Percentiles rank a stretch among this genome's conserved stretches.
Conservation (phyloP, 345 rosid genomes). For the Aquilaria sinensis region DNA sequence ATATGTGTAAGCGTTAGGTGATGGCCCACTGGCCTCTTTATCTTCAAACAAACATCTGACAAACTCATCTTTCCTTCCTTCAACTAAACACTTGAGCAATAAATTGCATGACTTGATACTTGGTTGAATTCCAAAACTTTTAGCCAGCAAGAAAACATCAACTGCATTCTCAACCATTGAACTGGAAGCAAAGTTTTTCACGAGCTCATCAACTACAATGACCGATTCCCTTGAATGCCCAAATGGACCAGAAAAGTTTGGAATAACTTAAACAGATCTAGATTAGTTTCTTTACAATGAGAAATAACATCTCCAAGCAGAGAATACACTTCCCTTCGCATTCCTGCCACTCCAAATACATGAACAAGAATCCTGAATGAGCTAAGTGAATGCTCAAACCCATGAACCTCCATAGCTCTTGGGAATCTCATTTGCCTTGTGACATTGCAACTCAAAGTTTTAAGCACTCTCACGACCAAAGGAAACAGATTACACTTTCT, state of each 20-base stretch:
- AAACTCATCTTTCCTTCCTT: slow-evolving; percentile 23
- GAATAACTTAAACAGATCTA: slow-evolving; percentile 28
- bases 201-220: slow-evolving; percentile 27
- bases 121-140: slow-evolving; percentile 24
- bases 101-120: slow-evolving; percentile 42
- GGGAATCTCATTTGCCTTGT: slow-evolving; percentile 22
- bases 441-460: slow-evolving; percentile 41
- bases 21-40: slow-evolving; percentile 40
- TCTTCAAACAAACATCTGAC: slow-evolving; percentile 26
- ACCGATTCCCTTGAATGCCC: slow-evolving; percentile 14
- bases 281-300: slow-evolving; percentile 19
- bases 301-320: slow-evolving; percentile 35
- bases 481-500: slow-evolving; percentile 15
- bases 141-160: slow-evolving; percentile 24
- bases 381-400: slow-evolving; percentile 23
- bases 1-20: slow-evolving; percentile 43
- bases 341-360: slow-evolving; percentile 26
- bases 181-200: slow-evolving; percentile 46
- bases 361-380: slow-evolving; percentile 29
- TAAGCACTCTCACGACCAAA: slow-evolving; percentile 27
- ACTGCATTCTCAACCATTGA: slow-evolving; percentile 36
- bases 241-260: slow-evolving; percentile 24
- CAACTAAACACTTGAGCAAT: slow-evolving; percentile 45
- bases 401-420: slow-evolving; percentile 18
- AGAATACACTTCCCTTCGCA: slow-evolving; percentile 31